Evolutionary conservation across 23 red algal genomes (phyloP).

Genomic region (Porphyridium purpureum): DNA sequence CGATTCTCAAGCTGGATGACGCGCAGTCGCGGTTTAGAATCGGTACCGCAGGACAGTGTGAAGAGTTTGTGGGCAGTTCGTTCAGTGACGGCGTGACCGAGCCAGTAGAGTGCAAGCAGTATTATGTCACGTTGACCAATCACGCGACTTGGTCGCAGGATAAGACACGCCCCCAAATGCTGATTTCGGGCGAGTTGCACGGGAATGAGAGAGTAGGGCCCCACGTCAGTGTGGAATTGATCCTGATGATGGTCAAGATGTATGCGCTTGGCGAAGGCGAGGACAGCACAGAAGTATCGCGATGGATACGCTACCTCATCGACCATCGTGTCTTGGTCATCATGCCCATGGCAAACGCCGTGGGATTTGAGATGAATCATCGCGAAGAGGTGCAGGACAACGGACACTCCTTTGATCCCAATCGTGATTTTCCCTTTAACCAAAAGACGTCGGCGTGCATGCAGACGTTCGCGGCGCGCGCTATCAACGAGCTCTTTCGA

Average conservation of each 20-base stretch:
- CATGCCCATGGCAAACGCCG: slow-evolving; percentile 53
- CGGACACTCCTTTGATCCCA: slow-evolving; percentile 42
- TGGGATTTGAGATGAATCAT: slow-evolving; percentile 19
- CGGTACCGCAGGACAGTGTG: no score
- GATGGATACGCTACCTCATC: slow-evolving; percentile 21
- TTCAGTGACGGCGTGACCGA: no score
- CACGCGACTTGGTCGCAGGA: slow-evolving; percentile 5
- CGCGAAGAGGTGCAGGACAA: slow-evolving; percentile 10
- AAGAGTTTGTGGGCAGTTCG: no score
- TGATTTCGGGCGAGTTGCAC: slow-evolving; percentile 71
- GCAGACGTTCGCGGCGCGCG: slow-evolving; percentile 61
- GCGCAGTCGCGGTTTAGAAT: no score
- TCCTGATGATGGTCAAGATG: slow-evolving; percentile 18
- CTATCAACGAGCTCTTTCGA: slow-evolving; percentile 67
- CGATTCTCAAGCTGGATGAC: no score
- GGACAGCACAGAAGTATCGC: slow-evolving; percentile 1
- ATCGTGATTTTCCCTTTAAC: slow-evolving; percentile 93
- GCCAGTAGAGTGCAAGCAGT: no score
- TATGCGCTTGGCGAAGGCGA: not conserved
- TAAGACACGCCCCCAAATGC: slow-evolving; percentile 31
- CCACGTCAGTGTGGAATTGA: slow-evolving; percentile 24
- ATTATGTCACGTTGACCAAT: no score
- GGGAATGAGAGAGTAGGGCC: slow-evolving; percentile 82
- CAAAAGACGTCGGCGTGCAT: slow-evolving; percentile 48
- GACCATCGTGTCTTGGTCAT: slow-evolving; percentile 27